Conservation (phyloP, 2,329 filamentous ascomycete species). For the Graphilbum ipis-grandicollis region DNA sequence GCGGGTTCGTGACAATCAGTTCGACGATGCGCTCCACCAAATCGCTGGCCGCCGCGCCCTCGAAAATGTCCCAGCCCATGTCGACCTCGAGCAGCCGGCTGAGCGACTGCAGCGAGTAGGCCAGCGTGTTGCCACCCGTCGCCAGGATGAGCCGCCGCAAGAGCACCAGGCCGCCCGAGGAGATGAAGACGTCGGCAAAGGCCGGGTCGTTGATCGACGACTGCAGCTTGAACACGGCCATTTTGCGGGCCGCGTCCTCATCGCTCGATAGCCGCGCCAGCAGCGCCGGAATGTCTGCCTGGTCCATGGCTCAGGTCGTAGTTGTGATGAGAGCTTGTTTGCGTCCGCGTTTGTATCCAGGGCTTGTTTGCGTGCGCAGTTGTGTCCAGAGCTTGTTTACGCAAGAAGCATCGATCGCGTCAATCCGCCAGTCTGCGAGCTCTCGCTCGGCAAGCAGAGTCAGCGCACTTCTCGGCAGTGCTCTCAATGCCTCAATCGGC, state of each 20-base stretch:
- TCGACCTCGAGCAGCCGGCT: slow-evolving; percentile 82
- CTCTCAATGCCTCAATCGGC: too few species aligned
- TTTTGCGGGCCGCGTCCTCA: slow-evolving; percentile 87
- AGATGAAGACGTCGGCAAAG: slow-evolving; percentile 92
- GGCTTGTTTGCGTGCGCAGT: too few species aligned
- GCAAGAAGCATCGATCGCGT: too few species aligned
- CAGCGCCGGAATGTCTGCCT: slow-evolving; percentile 48
- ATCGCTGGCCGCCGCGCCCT: slow-evolving; percentile 42
- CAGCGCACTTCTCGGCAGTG: too few species aligned
- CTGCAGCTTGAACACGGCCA: slow-evolving; percentile 98
- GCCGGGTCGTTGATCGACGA: slow-evolving; percentile 87
- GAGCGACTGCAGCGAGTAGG: slow-evolving; percentile 83
- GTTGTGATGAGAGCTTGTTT: too few species aligned
- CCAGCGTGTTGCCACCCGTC: slow-evolving; percentile 81
- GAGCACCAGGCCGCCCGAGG: slow-evolving; percentile 67
- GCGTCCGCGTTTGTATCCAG: too few species aligned
- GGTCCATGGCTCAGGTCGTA: too few species aligned
- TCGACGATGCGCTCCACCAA: slow-evolving; percentile 68
- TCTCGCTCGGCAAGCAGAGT: too few species aligned
- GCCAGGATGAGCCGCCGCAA: slow-evolving; percentile 70
- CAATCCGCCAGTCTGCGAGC: too few species aligned
- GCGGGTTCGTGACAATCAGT: slow-evolving; percentile 81
- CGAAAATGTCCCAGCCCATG: slow-evolving; percentile 90
- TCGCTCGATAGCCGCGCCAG: slow-evolving; percentile 47
- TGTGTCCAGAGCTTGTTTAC: too few species aligned